Evolutionary conservation across 225 moss, liverwort and hornwort genomes (phyloP), one percentile per base, ranked within the genome.

Genomic region (Sphagnum contortum): DNA sequence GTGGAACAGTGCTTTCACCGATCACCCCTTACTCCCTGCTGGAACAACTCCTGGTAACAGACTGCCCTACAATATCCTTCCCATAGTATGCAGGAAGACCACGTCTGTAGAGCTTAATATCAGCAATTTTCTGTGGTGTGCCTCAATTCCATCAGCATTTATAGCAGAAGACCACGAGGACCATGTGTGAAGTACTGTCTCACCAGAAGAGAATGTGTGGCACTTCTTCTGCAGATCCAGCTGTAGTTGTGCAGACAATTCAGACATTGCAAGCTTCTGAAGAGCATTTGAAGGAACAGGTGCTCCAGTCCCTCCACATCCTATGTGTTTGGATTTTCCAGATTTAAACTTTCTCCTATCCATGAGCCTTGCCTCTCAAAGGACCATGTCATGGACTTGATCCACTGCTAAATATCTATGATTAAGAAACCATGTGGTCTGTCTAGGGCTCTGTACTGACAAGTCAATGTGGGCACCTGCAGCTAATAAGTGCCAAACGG

Each of bases 401-500:
- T 29, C 29, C 29, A 29, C 0, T 29, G 29, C 29, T 29, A 29
- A 29, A 29, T 29, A 29, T 29, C 29, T 29, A 29, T 29, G 29
- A 29, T 29, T 29, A 29, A 29, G 29, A 29, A 29, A 29, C 29
- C 29, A 29, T 29, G 29, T 29, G 29, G 29, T 29, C 29, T 1
- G 1, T 29, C 29, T 29, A 29, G 29, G 29, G 29, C 29, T 29
- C 29, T 29, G 29, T 29, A 29, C 29, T 29, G 29, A 29, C 29
- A 29, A 29, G 29, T 29, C 29, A 29, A 29, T 66, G 59, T 61
- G 12, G 14, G 13, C 29, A 64, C 69, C 48, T 69, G 57, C 77
- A 98, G 96, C 77, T 98, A 48, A 64, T 87, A 72, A 85, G 74
- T 72, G 83, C 90, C 7, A 91, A 93, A 63, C 77, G 89, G 48